A percentile compares a stretch with the other conserved stretches of the same genome.
phyloP scores from a whole-genome alignment of 331 rosid species.

The Cydonia oblonga region DNA sequence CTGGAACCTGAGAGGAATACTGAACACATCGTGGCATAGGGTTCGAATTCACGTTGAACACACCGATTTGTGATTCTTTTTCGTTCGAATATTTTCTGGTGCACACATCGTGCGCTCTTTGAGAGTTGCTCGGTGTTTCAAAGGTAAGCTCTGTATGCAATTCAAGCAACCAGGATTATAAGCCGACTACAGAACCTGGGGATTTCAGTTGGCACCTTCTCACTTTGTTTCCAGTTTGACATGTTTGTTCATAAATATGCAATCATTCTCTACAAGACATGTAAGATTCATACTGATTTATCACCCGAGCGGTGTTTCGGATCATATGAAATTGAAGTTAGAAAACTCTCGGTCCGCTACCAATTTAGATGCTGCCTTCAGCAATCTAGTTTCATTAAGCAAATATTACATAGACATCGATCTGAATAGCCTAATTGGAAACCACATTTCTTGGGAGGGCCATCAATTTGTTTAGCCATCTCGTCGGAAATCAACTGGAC shows the following conservation, averaged over 20 bases:
- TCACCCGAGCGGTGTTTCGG: not conserved
- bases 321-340: not conserved
- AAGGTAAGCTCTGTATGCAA: not conserved
- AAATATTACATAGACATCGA: not conserved
- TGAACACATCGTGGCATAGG: conserved; percentile 87
- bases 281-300: not conserved
- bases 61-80: conserved; percentile 35
- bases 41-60: conserved; percentile 49
- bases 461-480: not conserved
- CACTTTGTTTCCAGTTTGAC: not conserved
- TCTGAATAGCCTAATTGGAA: not conserved
- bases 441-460: not conserved
- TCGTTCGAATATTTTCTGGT: not conserved
- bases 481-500: not conserved
- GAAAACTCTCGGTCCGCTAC: not conserved
- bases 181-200: not conserved
- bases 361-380: not conserved
- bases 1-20: conserved; percentile 84
- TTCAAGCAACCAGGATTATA: too few relatives aligned
- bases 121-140: not conserved
- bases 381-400: not conserved
- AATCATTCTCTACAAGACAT: not conserved
- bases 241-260: not conserved
- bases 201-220: too few relatives aligned
- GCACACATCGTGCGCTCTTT: not conserved